Base-by-base conservation (phyloP, 176 grass and related monocot genomes). In the Dactylis glomerata region DNA sequence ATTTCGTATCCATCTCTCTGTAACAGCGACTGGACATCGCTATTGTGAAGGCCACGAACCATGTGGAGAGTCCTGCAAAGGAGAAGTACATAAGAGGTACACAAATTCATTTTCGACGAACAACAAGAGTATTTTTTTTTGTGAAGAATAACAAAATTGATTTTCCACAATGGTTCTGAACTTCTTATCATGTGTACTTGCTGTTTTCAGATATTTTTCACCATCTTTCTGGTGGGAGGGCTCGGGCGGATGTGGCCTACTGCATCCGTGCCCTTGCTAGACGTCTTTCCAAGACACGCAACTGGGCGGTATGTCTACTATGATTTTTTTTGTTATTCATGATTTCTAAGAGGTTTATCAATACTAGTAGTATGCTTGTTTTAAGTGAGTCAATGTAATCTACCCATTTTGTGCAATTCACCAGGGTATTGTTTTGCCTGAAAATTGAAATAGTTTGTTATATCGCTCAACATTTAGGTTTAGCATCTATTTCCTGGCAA, bases 201-300 rank as follows among this genome's bases (percentile, higher is more conserved):
- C 46, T 26, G 37, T 82, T 86, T 40, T 28, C 89, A 98, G 96
- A 92, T 22, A 94, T 98, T 22, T 98, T 98, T 79, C 61, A 75
- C 66, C 89, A 92, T 76, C 92, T 95, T 81, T 95, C 93, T 71
- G 87, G 91, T 33, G 85, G 93, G 84, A 89, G 93, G 58, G 86
- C 96, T 31, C 89, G 96, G 14, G 96, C 96, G 9, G 96, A 98
- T 75, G 86, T 94, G 42, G 93, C 93, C 51, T 98, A 98, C 74
- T 98, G 96, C 93, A 98, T 98, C 86, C 96, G 94, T 54, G 91
- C 93, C 75, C 96, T 98, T 74, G 93, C 91, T 24, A 92, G 96
- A 59, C 96, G 96, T 56, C 93, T 98, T 75, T 84, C 93, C 59
- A 98, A 98, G 81, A 98, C 96, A 56, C 91, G 75, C 86, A 98